Percentiles rank a stretch among this genome's conserved stretches.
These are phyloP conservation scores for Cicer bijugum DNA, from an alignment of 306 rosid genomes.

Conservation along the genomic window DNA sequence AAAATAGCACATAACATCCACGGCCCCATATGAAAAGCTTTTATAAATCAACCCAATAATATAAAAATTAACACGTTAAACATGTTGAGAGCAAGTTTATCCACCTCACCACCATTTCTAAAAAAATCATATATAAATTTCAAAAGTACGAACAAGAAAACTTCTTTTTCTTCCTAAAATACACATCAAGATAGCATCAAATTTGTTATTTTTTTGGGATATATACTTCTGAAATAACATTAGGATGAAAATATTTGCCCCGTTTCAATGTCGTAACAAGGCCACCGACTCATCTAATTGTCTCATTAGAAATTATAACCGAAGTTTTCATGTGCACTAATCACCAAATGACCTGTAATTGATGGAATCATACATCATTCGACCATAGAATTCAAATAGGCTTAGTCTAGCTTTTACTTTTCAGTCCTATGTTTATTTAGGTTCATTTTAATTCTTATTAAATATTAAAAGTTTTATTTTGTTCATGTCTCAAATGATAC, in stretches of 20 bases:
- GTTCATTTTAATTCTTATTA: too few relatives aligned
- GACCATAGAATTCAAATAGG: not conserved
- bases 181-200: too few relatives aligned
- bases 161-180: too few relatives aligned
- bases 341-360: not conserved
- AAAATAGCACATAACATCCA: constrained; percentile 5
- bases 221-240: too few relatives aligned
- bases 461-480: not conserved
- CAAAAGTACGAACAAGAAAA: too few relatives aligned
- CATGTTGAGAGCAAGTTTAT: too few relatives aligned
- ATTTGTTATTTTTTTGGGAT: too few relatives aligned
- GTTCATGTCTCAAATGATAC: not conserved
- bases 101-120: too few relatives aligned
- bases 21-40: not conserved
- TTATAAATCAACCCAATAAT: not conserved
- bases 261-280: not conserved
- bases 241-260: too few relatives aligned
- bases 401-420: not conserved
- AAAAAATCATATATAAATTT: too few relatives aligned
- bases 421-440: too few relatives aligned
- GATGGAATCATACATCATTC: constrained; percentile 3
- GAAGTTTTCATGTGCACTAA: not conserved
- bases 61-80: constrained; percentile 5
- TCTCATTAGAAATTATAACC: not conserved
- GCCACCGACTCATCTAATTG: constrained; percentile 1